Percentiles rank a stretch among this genome's conserved stretches.
These are phyloP conservation scores for Arctium lappa DNA, from an alignment of 129 eudicot genomes.

Conservation along the genomic window DNA sequence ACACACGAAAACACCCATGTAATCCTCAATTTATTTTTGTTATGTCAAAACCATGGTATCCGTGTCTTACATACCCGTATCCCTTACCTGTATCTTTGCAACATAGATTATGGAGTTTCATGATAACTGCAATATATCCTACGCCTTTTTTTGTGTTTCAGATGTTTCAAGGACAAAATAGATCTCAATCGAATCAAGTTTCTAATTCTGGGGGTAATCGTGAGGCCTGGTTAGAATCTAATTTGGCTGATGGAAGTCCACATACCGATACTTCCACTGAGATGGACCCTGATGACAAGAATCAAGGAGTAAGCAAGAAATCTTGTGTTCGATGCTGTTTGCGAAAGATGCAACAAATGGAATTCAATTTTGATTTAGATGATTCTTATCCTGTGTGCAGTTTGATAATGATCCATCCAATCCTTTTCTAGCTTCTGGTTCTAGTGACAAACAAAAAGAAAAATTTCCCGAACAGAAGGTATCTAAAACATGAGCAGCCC, in stretches of 20 bases:
- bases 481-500: not conserved
- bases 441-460: slow-evolving; percentile 82
- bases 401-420: slow-evolving; percentile 55
- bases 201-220: slow-evolving; percentile 45
- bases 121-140: slow-evolving; percentile 6
- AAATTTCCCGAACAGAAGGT: slow-evolving; percentile 85
- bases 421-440: slow-evolving; percentile 65
- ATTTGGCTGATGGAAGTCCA: slow-evolving; percentile 73
- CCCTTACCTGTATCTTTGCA: not conserved
- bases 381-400: slow-evolving; percentile 41
- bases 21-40: not conserved
- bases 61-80: not conserved
- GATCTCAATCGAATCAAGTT: slow-evolving; percentile 37
- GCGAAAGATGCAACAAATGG: not conserved
- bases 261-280: slow-evolving; percentile 86
- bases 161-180: slow-evolving; percentile 48
- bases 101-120: not conserved
- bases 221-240: slow-evolving; percentile 83
- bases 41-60: not conserved
- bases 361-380: slow-evolving; percentile 11
- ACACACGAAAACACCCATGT: not conserved
- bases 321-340: not conserved
- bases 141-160: slow-evolving; percentile 31
- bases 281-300: slow-evolving; percentile 72
- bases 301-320: slow-evolving; percentile 42